Base-by-base conservation (phyloP, 805 yeast genomes). In the Teunomyces stri region DNA sequence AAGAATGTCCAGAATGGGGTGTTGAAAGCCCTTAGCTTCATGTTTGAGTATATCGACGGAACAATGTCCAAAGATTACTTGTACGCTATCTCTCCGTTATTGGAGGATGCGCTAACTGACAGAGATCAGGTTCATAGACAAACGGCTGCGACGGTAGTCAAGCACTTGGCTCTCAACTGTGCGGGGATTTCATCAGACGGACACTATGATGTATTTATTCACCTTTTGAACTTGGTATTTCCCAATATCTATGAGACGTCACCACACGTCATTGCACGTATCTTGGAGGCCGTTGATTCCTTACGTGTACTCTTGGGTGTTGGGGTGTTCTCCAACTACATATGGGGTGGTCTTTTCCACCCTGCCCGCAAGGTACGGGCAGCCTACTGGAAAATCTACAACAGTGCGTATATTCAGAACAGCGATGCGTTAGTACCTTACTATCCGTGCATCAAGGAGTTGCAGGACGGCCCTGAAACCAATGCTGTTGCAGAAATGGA, bases 1-100 rank as follows among this genome's bases (percentile, higher is more conserved):
- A 81, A 83, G 42, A 90, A 91, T 59, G 96, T 94, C 5, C 98
- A 92, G 65, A 91, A 94, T 64, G 98, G 98, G 73, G 89, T 94
- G 6, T 70, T 94, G 56, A 94, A 94, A 59, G 89, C 98, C 0
- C 69, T 91, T 74, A 77, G 96, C 12, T 94, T 94, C 58, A 75
- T 94, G 78, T 89, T 92, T 66, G 98, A 94, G 68, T 94, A 92
- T 60, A 82, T 89, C 53, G 92, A 92, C 12, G 87, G 84, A 6
- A 35, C 56, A n/a, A 74, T 82, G 69, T 82, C 96, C 0, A 77
- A 80, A 22, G 96, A 89, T 59, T 94, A 94, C 59, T 75, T 92
- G 34, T 89, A 85, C 61, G 82, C 95, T 0, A 79, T 88, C 2
- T 73, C 87, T 0, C 91, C 96, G 0, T 65, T 94, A 30, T 53